Base-by-base conservation (phyloP, 257 asterid species). In the Sherardia arvensis region DNA sequence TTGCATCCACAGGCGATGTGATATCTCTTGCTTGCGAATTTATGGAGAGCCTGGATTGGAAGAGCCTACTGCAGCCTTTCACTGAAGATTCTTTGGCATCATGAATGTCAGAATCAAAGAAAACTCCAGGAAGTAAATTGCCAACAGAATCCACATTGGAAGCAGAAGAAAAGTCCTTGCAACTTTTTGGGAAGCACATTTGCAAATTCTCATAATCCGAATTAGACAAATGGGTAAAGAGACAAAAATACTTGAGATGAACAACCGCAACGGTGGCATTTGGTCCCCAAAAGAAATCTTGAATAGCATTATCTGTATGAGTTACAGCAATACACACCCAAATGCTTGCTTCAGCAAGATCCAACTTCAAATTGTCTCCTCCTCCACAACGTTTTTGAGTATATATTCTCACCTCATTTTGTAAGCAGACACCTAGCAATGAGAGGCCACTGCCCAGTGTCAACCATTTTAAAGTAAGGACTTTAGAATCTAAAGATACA, bases 231-330 rank as follows among this genome's bases (percentile, higher is more conserved):
- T 80, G 87, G 70, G 90, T 85, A 78, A 82, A 89, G 69, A 89
- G 67, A 79, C 87, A 79, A 66, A 92, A 85, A 75, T 85, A 87
- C 43, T 77, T 62, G 8, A 73, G 73, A 66, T 89, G 95, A 77
- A 87, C 83, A 61, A 81, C 80, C 74, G 84, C 67, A 65, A 80
- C 65, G 30, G 81, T 78, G 62, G 91, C 91, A 70, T 83, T 89
- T 61, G 99, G 95, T 59, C 96, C 97, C 99, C 99, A 92, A 66
- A 77, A 84, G 72, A 92, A 89, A 70, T 87, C 87, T 11, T 72
- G 79, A 68, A 80, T 78, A 59, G 77, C 74, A 68, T 90, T 86
- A 71, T 74, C 40, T 65, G 76, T 79, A 65, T 71, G 77, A 69
- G 69, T 73, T 60, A 67, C 77, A 20, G 97, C 97, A 70, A 89